phyloP scores from a whole-genome alignment of 441 rosid genomes.

The Macaranga tanarius region DNA sequence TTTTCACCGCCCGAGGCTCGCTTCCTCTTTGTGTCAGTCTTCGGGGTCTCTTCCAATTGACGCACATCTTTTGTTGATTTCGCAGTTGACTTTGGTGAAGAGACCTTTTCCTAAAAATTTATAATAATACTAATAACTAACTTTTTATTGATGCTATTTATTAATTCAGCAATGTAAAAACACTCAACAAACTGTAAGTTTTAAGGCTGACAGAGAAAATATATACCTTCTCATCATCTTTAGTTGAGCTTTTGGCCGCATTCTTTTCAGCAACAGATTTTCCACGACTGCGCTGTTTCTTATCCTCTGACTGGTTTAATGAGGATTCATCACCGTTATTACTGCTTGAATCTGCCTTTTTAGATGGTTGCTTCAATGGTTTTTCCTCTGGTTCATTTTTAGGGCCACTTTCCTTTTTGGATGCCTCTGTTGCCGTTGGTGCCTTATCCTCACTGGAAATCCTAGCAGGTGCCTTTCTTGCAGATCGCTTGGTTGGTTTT shows the following conservation, averaged over 20 bases:
- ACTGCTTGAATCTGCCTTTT: conserved; percentile 48
- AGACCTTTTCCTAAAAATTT: conserved; percentile 48
- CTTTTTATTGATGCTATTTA: background rate
- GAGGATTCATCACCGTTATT: conserved; percentile 48
- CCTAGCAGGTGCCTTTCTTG: conserved; percentile 46
- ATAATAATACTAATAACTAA: conserved; percentile 14
- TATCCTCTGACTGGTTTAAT: conserved; percentile 46
- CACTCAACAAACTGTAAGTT: conserved; percentile 16
- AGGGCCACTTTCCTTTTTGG: conserved; percentile 49
- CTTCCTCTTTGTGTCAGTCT: conserved; percentile 62
- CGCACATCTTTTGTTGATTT: conserved; percentile 52
- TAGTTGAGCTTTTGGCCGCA: conserved; percentile 37
- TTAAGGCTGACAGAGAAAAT: conserved; percentile 8
- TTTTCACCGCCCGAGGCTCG: conserved; percentile 49
- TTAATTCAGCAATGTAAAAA: conserved; percentile 4
- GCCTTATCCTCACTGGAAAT: conserved; percentile 46
- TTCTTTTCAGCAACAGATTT: conserved; percentile 48
- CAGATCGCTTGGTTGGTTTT: conserved; percentile 42
- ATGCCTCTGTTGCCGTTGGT: conserved; percentile 32
- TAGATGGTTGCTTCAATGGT: conserved; percentile 46
- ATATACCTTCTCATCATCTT: conserved; percentile 61
- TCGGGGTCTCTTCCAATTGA: conserved; percentile 53
- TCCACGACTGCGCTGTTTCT: conserved; percentile 55
- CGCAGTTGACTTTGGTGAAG: conserved; percentile 53
- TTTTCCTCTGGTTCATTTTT: conserved; percentile 57